Evolutionary conservation across 768 basidiomycete species (phyloP), one percentile per base, ranked within the genome.

Genomic region (Paxillus involutus): DNA sequence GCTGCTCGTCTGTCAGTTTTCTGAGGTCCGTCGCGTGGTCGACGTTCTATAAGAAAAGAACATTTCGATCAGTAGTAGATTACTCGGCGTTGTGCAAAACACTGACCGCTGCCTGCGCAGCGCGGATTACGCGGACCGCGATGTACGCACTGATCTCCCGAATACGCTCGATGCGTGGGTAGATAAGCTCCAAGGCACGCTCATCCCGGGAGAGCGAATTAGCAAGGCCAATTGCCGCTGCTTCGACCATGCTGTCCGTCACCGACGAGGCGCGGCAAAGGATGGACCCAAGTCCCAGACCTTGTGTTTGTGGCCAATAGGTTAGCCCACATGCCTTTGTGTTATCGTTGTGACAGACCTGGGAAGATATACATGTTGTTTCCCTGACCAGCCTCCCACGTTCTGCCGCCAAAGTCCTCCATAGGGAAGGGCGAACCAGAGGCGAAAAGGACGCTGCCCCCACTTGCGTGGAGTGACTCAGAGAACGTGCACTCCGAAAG

Each of bases 341-440:
- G 11, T 14, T 35, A 14, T 35, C 13, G 12, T 56, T 92, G 75
- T 17, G 14, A 63, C 71, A 14, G 40, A 82, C 84, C 82, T 46
- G 84, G 85, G 77, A 87, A 87, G 63, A 89, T 88, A 69, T 89
- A 90, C 91, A 94, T 94, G 71, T 96, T 98, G 70, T 96, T 97
- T 26, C 94, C 94, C 72, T 97, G 95, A 21, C 91, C 91, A 2
- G 94, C 85, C 59, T 86, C 85, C 59, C 86, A 73, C 33, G 59
- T 77, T 49, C 73, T 75, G 30, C 84, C 85, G 35, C 77, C 70
- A 72, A 77, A 87, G 52, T 71, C 62, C 58, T 85, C 77, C 44
- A 80, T 76, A 13, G 82, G 80, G 81, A 94, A 97, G 3, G 94
- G 94, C 32, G 88, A 90, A 3, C 94, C 94, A 39, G 85, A 87